Conservation (phyloP, 78 protist genomes). For the Dictyostelium purpureum region DNA sequence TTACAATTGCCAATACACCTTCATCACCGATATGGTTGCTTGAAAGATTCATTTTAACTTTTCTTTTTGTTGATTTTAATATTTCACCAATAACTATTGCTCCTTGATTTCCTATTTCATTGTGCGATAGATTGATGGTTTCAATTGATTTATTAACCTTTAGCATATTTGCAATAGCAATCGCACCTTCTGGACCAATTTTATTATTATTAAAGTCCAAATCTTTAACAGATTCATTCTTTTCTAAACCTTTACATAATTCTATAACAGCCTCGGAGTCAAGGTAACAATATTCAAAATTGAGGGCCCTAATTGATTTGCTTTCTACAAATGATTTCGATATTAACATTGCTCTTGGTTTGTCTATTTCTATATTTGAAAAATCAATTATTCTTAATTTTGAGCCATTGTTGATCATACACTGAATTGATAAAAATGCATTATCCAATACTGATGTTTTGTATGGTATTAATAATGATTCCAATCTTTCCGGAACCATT, state of each 20-base stretch:
- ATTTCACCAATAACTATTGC: constrained; percentile 41
- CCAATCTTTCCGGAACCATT: constrained; percentile 32
- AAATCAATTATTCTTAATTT: background rate
- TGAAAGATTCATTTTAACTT: constrained; percentile 20
- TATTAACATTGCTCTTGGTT: background rate
- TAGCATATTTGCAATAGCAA: constrained; percentile 20
- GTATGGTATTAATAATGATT: constrained; percentile 40
- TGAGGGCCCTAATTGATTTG: background rate
- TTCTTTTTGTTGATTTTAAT: constrained; percentile 2
- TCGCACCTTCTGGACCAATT: constrained; percentile 41
- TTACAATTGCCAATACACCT: constrained; percentile 47
- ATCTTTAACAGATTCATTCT: background rate
- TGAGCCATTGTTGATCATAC: background rate
- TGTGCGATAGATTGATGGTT: constrained; percentile 17
- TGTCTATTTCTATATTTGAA: constrained; percentile 45
- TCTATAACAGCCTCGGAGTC: background rate
- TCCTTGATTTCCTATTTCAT: constrained; percentile 70
- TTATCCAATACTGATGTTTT: constrained; percentile 28
- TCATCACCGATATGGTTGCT: constrained; percentile 39
- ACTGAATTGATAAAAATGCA: constrained; percentile 10
- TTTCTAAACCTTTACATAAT: background rate
- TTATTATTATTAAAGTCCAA: constrained; percentile 35
- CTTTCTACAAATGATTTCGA: background rate
- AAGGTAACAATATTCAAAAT: constrained; percentile 6
- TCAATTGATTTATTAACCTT: background rate